These are phyloP conservation scores for Wickerhamiella vanderwaltii DNA, from an alignment of 805 yeast genomes.

Conservation along the genomic window DNA sequence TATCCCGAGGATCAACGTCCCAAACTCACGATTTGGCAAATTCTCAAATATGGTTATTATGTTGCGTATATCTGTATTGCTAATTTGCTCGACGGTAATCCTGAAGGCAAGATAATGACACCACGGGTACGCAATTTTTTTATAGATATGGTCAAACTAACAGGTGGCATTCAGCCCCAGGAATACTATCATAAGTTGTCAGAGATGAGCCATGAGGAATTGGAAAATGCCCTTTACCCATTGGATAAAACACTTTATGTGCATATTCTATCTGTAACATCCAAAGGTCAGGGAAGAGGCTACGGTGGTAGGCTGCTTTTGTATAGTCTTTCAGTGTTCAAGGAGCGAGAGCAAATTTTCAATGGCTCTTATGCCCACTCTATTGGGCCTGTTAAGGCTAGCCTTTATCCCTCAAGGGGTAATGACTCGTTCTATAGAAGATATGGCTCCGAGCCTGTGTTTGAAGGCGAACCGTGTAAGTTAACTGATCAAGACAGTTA, in stretches of 20 bases:
- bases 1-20: background rate
- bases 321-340: background rate
- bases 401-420: conserved; percentile 8
- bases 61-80: background rate
- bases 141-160: background rate
- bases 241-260: conserved; percentile 4
- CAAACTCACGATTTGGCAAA: background rate
- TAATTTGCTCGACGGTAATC: background rate
- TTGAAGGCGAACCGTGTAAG: too few relatives aligned
- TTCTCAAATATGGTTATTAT: background rate
- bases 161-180: background rate
- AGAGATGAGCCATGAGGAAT: background rate
- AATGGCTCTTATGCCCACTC: background rate
- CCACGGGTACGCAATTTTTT: background rate
- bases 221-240: background rate
- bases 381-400: conserved; percentile 3
- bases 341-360: background rate
- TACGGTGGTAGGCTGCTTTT: conserved; percentile 1
- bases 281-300: conserved; percentile 3
- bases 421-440: conserved; percentile 4
- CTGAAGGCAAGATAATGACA: background rate
- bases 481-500: too few relatives aligned
- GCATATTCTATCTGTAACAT: background rate
- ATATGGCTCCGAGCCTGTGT: conserved; percentile 6
- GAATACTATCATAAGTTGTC: conserved; percentile 1